Percentiles rank a stretch among this genome's conserved stretches.
Conservation (phyloP, 345 rosid genomes). For the Lepidium aucheri region DNA sequence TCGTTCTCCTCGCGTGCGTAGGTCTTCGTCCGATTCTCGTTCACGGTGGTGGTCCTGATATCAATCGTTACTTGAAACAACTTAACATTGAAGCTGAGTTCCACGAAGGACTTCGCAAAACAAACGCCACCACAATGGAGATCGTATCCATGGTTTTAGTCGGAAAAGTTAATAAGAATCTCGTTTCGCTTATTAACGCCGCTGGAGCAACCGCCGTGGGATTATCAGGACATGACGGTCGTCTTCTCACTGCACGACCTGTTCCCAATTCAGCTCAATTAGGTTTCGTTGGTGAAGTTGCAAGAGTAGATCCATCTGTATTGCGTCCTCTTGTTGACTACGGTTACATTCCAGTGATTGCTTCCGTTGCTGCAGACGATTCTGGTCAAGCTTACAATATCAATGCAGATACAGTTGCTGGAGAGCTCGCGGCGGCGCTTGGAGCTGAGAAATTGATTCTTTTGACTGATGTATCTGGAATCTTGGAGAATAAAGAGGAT, state of each 20-base stretch:
- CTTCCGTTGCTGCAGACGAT: conserved; percentile 81
- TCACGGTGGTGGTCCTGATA: conserved; percentile 93
- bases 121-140: conserved; percentile 89
- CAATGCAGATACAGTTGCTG: conserved; percentile 92
- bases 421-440: conserved; percentile 86
- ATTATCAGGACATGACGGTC: conserved; percentile 82
- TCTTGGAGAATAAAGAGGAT: conserved; percentile 51
- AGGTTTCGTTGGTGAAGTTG: conserved; percentile 88
- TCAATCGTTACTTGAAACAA: conserved; percentile 60
- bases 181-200: conserved; percentile 66
- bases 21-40: conserved; percentile 90
- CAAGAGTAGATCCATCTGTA: conserved; percentile 52
- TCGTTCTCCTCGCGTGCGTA: conserved; percentile 74
- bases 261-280: conserved; percentile 55
- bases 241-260: conserved; percentile 74
- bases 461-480: conserved; percentile 84
- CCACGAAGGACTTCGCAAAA: conserved; percentile 76
- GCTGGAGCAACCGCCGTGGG: conserved; percentile 91
- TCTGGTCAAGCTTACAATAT: conserved; percentile 74
- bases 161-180: conserved; percentile 76
- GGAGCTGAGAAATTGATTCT: conserved; percentile 89
- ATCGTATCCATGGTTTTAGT: conserved; percentile 92
- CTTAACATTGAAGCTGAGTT: conserved; percentile 64
- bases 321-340: conserved; percentile 45
- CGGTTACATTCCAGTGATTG: conserved; percentile 81